These are phyloP conservation scores for Tuber umbilicatum DNA, from an alignment of 495 filamentous ascomycete species.

Conservation along the genomic window DNA sequence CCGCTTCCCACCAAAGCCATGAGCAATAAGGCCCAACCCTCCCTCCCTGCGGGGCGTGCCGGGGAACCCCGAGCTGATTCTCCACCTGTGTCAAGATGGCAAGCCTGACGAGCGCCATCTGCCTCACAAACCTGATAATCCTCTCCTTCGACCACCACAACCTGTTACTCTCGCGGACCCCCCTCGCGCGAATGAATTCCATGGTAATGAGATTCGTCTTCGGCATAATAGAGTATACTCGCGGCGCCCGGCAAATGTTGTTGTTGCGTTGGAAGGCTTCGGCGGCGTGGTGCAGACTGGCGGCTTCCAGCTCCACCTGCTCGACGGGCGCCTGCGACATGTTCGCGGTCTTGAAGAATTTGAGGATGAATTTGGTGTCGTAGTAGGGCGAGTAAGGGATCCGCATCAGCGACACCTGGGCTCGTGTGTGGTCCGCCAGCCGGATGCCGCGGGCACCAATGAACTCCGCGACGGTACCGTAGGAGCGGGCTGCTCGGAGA, in stretches of 20 bases:
- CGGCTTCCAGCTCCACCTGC: background rate
- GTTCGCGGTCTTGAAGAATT: background rate
- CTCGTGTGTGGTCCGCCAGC: background rate
- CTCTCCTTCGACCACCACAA: background rate
- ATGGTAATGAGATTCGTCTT: background rate
- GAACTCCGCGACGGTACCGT: background rate
- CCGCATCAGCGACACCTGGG: background rate
- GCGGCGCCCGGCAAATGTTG: background rate
- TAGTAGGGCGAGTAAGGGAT: background rate
- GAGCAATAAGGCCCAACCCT: background rate
- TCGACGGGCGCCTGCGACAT: background rate
- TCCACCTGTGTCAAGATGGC: background rate
- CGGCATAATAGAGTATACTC: background rate
- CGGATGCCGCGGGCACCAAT: accelerated
- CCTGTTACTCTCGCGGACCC: background rate
- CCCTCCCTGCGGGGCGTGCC: background rate
- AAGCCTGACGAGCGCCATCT: background rate
- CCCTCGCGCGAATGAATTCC: background rate
- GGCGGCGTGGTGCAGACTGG: background rate
- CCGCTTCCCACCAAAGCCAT: background rate
- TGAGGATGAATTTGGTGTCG: background rate
- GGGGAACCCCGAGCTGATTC: background rate
- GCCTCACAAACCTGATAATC: background rate
- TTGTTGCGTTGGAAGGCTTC: background rate
- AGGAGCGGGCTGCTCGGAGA: too few relatives aligned